Conservation (phyloP, 2,329 filamentous ascomycete species). For the Penicillium sp. region DNA sequence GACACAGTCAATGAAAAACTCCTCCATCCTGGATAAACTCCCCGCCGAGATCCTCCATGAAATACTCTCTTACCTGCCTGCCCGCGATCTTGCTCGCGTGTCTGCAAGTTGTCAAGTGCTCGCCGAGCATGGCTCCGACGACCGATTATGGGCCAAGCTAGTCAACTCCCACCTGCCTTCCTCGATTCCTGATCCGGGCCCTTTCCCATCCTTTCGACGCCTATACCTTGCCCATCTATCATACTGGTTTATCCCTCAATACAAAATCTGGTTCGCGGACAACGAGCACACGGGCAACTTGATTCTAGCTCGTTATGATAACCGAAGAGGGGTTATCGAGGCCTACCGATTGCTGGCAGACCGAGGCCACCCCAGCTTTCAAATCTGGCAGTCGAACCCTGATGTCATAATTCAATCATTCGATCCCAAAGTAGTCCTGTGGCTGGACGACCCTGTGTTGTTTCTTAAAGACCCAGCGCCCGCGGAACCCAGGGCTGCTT, state of each 20-base stretch:
- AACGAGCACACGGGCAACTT: slow-evolving; percentile 70
- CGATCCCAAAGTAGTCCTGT: slow-evolving; percentile 66
- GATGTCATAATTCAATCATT: slow-evolving; percentile 72
- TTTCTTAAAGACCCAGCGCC: slow-evolving; percentile 48
- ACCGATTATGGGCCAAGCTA: slow-evolving; percentile 69
- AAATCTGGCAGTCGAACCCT: slow-evolving; percentile 64
- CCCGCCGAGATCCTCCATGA: slow-evolving; percentile 73
- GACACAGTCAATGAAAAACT: neutral
- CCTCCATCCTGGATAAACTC: slow-evolving; percentile 46
- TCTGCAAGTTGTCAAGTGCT: slow-evolving; percentile 64
- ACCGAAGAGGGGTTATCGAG: slow-evolving; percentile 71
- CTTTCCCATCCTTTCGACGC: slow-evolving; percentile 64
- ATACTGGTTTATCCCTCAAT: slow-evolving; percentile 77
- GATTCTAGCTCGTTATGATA: slow-evolving; percentile 74
- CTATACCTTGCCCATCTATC: slow-evolving; percentile 74
- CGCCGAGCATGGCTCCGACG: slow-evolving; percentile 59
- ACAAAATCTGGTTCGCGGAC: slow-evolving; percentile 86
- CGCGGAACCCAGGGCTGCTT: slow-evolving; percentile 23
- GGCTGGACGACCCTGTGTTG: slow-evolving; percentile 71
- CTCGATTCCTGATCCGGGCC: slow-evolving; percentile 55
- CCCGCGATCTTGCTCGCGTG: slow-evolving; percentile 61
- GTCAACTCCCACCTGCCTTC: slow-evolving; percentile 68
- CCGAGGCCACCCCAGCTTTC: slow-evolving; percentile 54
- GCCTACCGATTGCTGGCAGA: slow-evolving; percentile 73
- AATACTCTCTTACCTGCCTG: slow-evolving; percentile 67